Conservation (phyloP, 2,329 filamentous ascomycete species). For the Diaporthe helianthi region DNA sequence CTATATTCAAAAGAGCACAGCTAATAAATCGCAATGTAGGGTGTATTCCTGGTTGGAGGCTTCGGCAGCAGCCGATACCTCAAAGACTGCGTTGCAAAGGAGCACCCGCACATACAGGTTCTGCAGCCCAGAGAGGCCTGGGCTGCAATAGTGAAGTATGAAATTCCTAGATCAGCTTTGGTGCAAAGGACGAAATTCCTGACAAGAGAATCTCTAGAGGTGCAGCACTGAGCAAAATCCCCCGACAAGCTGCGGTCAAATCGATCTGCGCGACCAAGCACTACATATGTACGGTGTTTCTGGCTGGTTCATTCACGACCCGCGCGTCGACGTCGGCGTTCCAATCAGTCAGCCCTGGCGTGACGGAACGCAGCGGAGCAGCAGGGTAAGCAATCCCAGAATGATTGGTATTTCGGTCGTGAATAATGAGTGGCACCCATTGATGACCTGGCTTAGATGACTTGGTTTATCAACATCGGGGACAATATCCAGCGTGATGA, state of each 20-base stretch:
- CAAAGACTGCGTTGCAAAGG: not conserved
- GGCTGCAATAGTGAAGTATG: not conserved
- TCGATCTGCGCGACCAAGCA: not conserved
- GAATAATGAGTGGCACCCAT: not conserved
- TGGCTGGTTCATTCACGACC: not conserved
- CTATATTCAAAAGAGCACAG: not conserved
- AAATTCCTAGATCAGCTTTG: not conserved
- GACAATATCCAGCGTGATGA: not conserved
- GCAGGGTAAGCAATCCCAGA: not conserved
- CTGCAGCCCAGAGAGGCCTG: not conserved
- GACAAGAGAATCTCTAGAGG: not conserved
- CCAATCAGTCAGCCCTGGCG: not conserved
- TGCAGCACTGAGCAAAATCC: not conserved
- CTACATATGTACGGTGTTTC: not conserved
- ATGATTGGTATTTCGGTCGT: too few species aligned
- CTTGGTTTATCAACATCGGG: not conserved
- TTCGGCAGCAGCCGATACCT: conserved; percentile 10
- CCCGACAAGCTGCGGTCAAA: not conserved
- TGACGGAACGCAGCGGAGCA: not conserved
- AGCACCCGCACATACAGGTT: not conserved
- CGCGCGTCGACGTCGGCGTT: not conserved
- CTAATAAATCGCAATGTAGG: not conserved
- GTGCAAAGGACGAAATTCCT: not conserved
- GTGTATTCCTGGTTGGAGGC: conserved; percentile 4
- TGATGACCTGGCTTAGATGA: not conserved